phyloP scores from a whole-genome alignment of 306 rosid species.

The Pyrus communis region DNA sequence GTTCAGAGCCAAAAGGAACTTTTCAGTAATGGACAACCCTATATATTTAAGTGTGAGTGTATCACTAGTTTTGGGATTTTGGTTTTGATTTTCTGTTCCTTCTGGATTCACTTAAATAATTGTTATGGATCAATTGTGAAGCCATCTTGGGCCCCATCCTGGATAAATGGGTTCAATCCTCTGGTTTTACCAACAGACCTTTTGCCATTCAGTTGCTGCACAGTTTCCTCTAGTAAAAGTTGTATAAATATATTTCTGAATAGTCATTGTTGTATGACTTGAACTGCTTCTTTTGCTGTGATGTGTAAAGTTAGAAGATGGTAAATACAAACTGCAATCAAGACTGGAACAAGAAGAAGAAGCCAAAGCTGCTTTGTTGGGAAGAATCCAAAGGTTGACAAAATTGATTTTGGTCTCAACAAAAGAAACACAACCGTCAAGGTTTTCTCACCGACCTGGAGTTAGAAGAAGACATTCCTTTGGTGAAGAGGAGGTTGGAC shows the following conservation, averaged over 20 bases:
- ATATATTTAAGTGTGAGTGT: background rate
- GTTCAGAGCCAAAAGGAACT: background rate
- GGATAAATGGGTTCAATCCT: background rate
- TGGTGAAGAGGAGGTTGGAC: slow-evolving; percentile 76
- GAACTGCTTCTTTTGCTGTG: slow-evolving; percentile 29
- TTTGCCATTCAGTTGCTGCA: background rate
- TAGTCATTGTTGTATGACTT: slow-evolving; percentile 7
- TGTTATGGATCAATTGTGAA: background rate
- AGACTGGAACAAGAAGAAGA: slow-evolving; percentile 99
- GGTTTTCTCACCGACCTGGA: slow-evolving; percentile 63
- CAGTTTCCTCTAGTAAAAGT: background rate
- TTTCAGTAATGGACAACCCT: background rate
- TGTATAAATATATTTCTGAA: background rate
- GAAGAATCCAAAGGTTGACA: slow-evolving; percentile 94
- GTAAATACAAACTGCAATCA: slow-evolving; percentile 86
- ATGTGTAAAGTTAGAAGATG: slow-evolving; percentile 78
- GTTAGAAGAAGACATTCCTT: slow-evolving; percentile 89
- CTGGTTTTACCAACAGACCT: background rate
- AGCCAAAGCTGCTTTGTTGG: slow-evolving; percentile 88
- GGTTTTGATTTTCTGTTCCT: background rate
- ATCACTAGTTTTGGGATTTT: background rate
- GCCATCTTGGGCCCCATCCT: background rate
- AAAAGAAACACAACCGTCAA: slow-evolving; percentile 58
- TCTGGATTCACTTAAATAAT: background rate
- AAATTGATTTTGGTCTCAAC: slow-evolving; percentile 97